Evolutionary conservation across 805 yeast species (phyloP), one percentile per base, ranked within the genome.

Genomic region (Teunomyces gatunensis): DNA sequence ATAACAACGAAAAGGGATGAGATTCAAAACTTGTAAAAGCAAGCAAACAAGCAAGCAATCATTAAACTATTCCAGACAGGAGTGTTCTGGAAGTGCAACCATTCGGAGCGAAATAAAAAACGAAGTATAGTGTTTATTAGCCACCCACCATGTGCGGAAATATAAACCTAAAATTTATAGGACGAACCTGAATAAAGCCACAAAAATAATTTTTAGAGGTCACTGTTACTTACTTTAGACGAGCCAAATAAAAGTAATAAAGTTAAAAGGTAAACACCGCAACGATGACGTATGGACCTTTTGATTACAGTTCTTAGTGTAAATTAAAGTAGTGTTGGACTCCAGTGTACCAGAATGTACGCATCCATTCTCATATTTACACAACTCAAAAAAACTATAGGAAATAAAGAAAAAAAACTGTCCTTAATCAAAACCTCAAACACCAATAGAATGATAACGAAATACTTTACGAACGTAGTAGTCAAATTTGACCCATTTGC

Each of bases 401-500:
- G 23, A 23, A 18, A 4, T 4, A 37, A 37, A 12, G 12, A 37
- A 37, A 20, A 20, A 18, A 12, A 20, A 23, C 2, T 10, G 15
- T 23, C 5, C 13, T 6, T 6, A 13, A 7, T 15, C 7, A 20
- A 37, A 5, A 7, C 17, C 17, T 13, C 28, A 18, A 35, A n/a
- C 13, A 21, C 12, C n/a, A 11, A 37, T 20, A 37, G 25, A 27
- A 91, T 91, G 98, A 87, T 91, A 60, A 92, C 97, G 34, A 89
- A 89, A 68, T 91, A 86, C 69, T 89, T 92, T 71, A 75, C 90
- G 30, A 81, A 82, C 54, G 89, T 89, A 6, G 73, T 74, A 39
- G 87, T 92, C 37, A 82, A 76, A 60, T 89, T 91, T 75, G 82
- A 87, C 64, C 96, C 97, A 1, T 77, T 86, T 53, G 80, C 83